Evolutionary conservation across 2,329 filamentous ascomycete species (phyloP), one percentile per base, ranked within the genome.

Genomic region (Gyromitra esculenta): DNA sequence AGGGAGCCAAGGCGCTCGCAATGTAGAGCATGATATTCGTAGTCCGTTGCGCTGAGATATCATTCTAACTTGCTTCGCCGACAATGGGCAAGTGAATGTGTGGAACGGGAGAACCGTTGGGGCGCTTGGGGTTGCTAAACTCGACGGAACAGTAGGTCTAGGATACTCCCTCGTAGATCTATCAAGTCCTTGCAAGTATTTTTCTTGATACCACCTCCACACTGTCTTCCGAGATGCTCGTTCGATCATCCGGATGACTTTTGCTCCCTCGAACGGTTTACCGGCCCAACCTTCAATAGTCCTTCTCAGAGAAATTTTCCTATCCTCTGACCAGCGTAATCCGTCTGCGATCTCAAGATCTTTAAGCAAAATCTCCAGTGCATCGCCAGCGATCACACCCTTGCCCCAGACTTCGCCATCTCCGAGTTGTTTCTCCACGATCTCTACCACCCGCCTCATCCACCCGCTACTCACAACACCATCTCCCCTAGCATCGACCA

Each of bases 51-150:
- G 89, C 83, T 98, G 95, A 7, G 96, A 98, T 79, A 99, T 99
- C 82, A 92, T 89, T 15, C 96, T 91, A 76, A 99, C 93, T 80
- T 97, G 93, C 82, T 92, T 93, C 2, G 96, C 94, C 5, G 93
- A 94, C 79, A 99, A 86, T 0, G 96, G 96, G 79, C 92, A 97
- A 0, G 96, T 99, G 82, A 99, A 99, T 0, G 96, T 98, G 83
- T 99, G 96, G 82, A 99, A 99, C 0, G 96, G 96, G 0, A 99
- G 87, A 0, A 99, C 94, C 0, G 96, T 99, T 1, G 96, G 96
- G 5, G 96, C 95, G 39, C 92, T 90, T 2, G 96, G 96, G 8
- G 97, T 88, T 0, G 91, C 88, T 41, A 99, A 86, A 54, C 87
- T 88, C 1, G 87, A 84, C 2, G 95, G 96, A 9, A 97, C 85